A percentile compares a stretch with the other conserved stretches of the same genome.
Conservation (phyloP, 495 filamentous ascomycete species). For the Stereocaulon alpinum region DNA sequence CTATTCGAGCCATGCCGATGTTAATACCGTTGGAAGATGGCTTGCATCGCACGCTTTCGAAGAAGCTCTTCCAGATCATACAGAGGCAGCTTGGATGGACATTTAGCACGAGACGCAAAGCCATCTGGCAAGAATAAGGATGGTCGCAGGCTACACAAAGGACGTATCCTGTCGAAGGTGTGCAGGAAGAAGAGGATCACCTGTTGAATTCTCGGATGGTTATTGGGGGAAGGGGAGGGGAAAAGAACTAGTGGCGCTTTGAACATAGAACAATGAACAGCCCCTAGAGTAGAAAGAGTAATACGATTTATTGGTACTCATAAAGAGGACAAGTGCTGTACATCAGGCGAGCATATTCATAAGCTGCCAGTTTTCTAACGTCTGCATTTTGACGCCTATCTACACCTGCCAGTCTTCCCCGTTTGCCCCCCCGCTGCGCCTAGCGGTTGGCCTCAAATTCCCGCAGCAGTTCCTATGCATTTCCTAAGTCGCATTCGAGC, state of each 20-base stretch:
- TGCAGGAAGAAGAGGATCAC: background rate
- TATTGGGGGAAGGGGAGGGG: background rate
- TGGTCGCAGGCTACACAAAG: background rate
- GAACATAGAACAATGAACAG: background rate
- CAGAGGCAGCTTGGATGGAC: background rate
- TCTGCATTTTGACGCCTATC: conserved; percentile 2
- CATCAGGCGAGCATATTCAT: background rate
- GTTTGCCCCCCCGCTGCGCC: background rate
- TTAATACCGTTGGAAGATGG: too few relatives aligned
- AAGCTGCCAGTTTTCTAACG: background rate
- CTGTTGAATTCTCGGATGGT: background rate
- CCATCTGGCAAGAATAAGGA: background rate
- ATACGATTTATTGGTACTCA: background rate
- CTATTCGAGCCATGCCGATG: too few relatives aligned
- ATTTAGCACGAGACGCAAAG: background rate
- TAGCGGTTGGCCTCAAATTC: conserved; percentile 6
- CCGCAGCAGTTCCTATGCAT: background rate
- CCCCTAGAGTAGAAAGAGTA: background rate
- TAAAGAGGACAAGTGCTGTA: background rate
- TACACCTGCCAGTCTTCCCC: conserved; percentile 4
- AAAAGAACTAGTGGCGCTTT: background rate
- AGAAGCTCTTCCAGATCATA: background rate
- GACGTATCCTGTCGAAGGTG: background rate
- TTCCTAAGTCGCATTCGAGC: conserved; percentile 6
- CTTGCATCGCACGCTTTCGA: background rate